phyloP scores from a whole-genome alignment of 2,329 filamentous ascomycete genomes.

The Paraphoma sp. region DNA sequence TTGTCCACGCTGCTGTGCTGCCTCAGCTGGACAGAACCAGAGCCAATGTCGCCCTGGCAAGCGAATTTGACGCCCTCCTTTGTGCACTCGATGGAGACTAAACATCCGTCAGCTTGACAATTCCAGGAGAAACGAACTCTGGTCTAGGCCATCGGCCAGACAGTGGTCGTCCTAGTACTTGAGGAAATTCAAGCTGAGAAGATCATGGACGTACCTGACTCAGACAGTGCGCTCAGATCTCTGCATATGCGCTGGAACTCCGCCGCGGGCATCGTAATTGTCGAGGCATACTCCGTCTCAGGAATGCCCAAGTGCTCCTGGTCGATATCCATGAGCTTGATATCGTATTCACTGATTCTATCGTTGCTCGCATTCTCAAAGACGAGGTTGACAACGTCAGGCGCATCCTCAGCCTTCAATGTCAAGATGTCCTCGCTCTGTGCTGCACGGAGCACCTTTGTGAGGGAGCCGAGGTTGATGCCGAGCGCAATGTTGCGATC shows the following conservation, averaged over 20 bases:
- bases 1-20: constrained; percentile 90
- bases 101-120: constrained; percentile 21
- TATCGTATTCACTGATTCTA: constrained; percentile 96
- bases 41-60: constrained; percentile 93
- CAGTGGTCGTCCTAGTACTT: too few species aligned
- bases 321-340: constrained; percentile 99
- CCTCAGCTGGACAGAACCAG: constrained; percentile 89
- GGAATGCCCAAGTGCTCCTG: constrained; percentile 99
- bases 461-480: constrained; percentile 94
- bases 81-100: constrained; percentile 92
- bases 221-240: constrained; percentile 89
- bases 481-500: constrained; percentile 98
- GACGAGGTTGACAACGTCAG: constrained; percentile 91
- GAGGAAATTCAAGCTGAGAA: too few species aligned
- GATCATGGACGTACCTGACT: constrained; percentile 74
- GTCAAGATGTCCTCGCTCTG: constrained; percentile 95
- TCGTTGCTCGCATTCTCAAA: constrained; percentile 92
- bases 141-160: constrained; percentile 6
- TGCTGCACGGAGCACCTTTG: constrained; percentile 94
- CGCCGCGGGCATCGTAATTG: constrained; percentile 82
- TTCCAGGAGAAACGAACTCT: background rate
- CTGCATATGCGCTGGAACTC: constrained; percentile 97
- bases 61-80: constrained; percentile 98
- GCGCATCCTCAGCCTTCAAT: constrained; percentile 95
- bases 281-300: constrained; percentile 97